Evolutionary conservation across 495 filamentous ascomycete genomes (phyloP), one percentile per base, ranked within the genome.

Genomic region (Penicillium parvum): DNA sequence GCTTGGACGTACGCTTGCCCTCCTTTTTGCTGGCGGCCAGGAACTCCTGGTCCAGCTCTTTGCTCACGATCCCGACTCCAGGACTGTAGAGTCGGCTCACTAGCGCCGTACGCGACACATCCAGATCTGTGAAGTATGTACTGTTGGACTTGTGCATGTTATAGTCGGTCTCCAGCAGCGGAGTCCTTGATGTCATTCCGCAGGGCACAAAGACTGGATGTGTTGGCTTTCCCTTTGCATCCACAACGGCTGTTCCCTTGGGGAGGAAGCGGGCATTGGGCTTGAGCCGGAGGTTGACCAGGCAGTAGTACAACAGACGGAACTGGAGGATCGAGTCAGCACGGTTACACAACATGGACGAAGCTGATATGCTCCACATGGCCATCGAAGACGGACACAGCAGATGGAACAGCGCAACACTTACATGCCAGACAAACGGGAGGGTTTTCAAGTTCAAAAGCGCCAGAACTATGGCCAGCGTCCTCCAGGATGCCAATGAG

Each of bases 111-210:
- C 85, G 81, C 4, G 79, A 74, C 36, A 85, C 71, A 48, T 89
- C 85, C 48, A 86, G 73, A 53, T 89, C 85, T 7, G 77, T 66
- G 59, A 88, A 86, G 55, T 88, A 89, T 1, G 85, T 87, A 46
- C 75, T 79, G 57, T 89, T 89, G 23, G 76, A 80, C 51, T 89
- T 85, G 62, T 85, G 82, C 21, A 81, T 26, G 57, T 85, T 85
- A 67, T 83, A 85, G 55, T 85, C 82, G 37, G 69, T 76, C 64
- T 85, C 82, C 23, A 73, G 40, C 28, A 79, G 47, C 0, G 73
- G 64, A 7, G 76, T 73, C 58, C 73, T 75, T n/a, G 76, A 71
- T 22, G 60, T 61, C 22, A 76, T 74, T 23, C 73, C 67, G 38
- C 73, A 54, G 11, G 82, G 69, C 17, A 67, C 65, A 56, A 85